phyloP scores from a whole-genome alignment of 2,329 filamentous ascomycete genomes.

The Atkinsonella texensis region DNA sequence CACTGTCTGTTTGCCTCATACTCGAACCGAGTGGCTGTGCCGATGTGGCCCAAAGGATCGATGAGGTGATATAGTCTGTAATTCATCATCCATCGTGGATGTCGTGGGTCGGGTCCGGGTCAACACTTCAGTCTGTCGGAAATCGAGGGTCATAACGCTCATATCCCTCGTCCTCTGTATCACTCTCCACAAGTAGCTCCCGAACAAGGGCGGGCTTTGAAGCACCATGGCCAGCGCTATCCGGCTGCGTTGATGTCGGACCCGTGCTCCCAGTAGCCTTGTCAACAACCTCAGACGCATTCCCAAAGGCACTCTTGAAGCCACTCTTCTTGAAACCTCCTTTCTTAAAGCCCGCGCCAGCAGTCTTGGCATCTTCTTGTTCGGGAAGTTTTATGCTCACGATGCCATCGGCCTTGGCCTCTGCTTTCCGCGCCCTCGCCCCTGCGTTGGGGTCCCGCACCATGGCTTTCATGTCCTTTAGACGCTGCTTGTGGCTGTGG shows the following conservation, averaged over 20 bases:
- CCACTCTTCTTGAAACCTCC: slow-evolving; percentile 71
- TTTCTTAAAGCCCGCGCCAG: slow-evolving; percentile 47
- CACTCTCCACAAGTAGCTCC: slow-evolving; percentile 35
- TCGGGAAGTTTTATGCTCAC: slow-evolving; percentile 52
- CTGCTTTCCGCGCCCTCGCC: slow-evolving; percentile 53
- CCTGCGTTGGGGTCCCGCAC: slow-evolving; percentile 57
- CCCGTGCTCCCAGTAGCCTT: neutral
- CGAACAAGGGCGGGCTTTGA: slow-evolving; percentile 16
- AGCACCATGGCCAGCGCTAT: slow-evolving; percentile 9
- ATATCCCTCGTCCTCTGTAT: slow-evolving; percentile 60
- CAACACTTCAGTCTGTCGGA: slow-evolving; percentile 44
- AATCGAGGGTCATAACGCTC: slow-evolving; percentile 51
- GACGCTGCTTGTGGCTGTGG: slow-evolving; percentile 83
- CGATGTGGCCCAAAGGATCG: too few species aligned
- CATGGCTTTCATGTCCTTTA: slow-evolving; percentile 81
- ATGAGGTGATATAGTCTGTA: neutral
- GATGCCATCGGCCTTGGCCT: slow-evolving; percentile 57
- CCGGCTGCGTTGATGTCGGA: too few species aligned
- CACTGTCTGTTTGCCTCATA: neutral
- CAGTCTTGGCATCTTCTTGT: slow-evolving; percentile 15
- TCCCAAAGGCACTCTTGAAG: slow-evolving; percentile 65
- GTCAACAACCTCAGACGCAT: slow-evolving; percentile 26
- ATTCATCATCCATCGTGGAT: neutral
- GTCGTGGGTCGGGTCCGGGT: neutral
- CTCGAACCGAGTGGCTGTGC: too few species aligned